Percentiles rank a stretch among this genome's conserved stretches.
Evolutionary conservation across 495 filamentous ascomycete genomes (phyloP).

Genomic region (Xylaria acuta): DNA sequence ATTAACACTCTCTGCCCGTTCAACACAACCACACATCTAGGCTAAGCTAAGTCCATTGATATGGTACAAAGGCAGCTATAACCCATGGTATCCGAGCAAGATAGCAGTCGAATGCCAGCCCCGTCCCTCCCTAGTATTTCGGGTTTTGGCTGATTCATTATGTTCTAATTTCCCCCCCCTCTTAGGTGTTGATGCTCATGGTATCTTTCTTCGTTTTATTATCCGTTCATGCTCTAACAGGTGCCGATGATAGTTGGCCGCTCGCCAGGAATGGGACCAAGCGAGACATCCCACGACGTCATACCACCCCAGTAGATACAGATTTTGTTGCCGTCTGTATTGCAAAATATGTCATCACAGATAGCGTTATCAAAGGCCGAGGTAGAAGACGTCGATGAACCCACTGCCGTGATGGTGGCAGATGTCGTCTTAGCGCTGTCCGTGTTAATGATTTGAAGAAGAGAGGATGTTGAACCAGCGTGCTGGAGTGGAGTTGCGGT

Average conservation of each 20-base stretch:
- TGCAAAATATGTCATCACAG: constrained; percentile 40
- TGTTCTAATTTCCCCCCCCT: neutral
- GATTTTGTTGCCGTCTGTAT: constrained; percentile 26
- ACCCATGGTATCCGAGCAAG: neutral
- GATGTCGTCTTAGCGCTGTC: neutral
- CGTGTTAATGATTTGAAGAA: neutral
- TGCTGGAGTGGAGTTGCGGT: neutral
- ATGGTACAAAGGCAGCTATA: neutral
- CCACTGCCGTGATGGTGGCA: constrained; percentile 10
- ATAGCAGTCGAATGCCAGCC: neutral
- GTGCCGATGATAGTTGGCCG: constrained; percentile 33
- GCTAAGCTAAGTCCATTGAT: neutral
- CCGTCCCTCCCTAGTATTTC: neutral
- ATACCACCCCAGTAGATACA: constrained; percentile 42
- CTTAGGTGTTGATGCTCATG: neutral
- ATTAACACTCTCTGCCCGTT: neutral
- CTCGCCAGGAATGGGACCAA: constrained; percentile 39
- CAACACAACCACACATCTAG: neutral
- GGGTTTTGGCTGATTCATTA: neutral
- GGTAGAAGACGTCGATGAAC: neutral
- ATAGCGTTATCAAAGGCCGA: constrained; percentile 23
- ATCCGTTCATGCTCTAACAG: constrained; percentile 19
- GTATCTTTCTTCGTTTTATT: neutral
- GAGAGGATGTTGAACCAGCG: neutral
- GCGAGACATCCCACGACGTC: constrained; percentile 38